phyloP scores from a whole-genome alignment of 306 rosid genomes.

The Dryas octopetala region DNA sequence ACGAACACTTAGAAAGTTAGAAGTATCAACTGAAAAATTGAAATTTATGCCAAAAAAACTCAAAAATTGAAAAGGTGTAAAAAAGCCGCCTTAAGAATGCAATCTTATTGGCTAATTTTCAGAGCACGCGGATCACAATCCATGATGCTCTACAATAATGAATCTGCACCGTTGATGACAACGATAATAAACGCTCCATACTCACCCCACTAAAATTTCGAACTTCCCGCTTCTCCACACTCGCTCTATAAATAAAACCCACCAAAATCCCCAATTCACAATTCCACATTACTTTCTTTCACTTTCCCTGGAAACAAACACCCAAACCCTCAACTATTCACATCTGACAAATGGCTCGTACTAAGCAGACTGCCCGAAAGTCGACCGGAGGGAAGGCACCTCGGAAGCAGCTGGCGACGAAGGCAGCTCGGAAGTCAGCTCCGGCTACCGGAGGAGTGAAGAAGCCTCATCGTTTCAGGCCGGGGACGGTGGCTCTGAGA shows the following conservation, averaged over 20 bases:
- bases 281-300: too few species aligned
- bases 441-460: constrained; percentile 37
- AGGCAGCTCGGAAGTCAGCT: constrained; percentile 34
- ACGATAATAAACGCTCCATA: neutral
- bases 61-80: too few species aligned
- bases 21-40: too few species aligned
- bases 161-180: neutral
- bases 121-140: constrained; percentile 10
- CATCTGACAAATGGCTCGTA: constrained; percentile 21
- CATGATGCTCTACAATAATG: neutral
- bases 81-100: neutral
- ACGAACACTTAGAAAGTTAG: too few species aligned
- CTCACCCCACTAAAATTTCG: neutral
- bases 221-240: neutral
- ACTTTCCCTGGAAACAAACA: too few species aligned
- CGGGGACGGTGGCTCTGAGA: constrained; percentile 24
- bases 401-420: constrained; percentile 34
- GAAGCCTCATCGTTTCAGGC: constrained; percentile 35
- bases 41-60: too few species aligned
- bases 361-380: constrained; percentile 32
- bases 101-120: neutral
- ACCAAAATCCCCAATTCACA: neutral
- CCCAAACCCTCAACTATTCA: too few species aligned
- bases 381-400: constrained; percentile 39
- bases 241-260: neutral